Conservation (phyloP, 164 flowering plant genomes). For the Stephania yunnanensis region DNA sequence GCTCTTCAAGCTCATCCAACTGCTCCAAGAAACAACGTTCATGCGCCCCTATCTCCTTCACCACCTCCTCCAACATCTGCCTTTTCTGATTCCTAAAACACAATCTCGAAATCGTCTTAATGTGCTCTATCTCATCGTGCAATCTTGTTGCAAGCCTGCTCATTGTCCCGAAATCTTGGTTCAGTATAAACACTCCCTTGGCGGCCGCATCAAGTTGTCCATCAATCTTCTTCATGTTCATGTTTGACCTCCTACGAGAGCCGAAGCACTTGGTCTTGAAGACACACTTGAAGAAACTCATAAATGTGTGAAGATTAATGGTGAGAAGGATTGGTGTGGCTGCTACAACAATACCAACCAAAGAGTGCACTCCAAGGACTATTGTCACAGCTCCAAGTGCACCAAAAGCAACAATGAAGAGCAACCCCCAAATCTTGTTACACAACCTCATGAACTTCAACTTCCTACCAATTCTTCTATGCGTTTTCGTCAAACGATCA, state of each 20-base stretch:
- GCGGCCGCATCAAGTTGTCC: slow-evolving; percentile 66
- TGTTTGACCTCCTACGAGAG: no score
- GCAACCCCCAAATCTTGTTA: slow-evolving; percentile 31
- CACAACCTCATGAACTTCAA: slow-evolving; percentile 21
- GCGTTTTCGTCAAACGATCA: slow-evolving; percentile 23
- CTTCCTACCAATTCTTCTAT: slow-evolving; percentile 29
- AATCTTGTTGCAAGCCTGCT: slow-evolving; percentile 48
- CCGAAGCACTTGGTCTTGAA: no score
- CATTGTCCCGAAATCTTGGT: slow-evolving; percentile 68
- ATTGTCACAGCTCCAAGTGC: slow-evolving; percentile 33
- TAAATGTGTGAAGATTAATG: slow-evolving; percentile 11
- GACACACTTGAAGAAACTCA: slow-evolving; percentile 5
- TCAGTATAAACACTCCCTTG: slow-evolving; percentile 52
- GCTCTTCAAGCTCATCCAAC: slow-evolving; percentile 67
- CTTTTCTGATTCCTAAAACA: slow-evolving; percentile 42
- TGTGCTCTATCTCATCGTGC: slow-evolving; percentile 60
- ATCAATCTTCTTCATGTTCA: slow-evolving; percentile 12
- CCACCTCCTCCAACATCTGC: slow-evolving; percentile 50
- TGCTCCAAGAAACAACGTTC: slow-evolving; percentile 54
- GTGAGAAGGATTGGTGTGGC: slow-evolving; percentile 31
- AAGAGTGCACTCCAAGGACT: slow-evolving; percentile 42
- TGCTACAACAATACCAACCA: slow-evolving; percentile 49
- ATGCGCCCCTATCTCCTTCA: slow-evolving; percentile 45
- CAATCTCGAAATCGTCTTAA: slow-evolving; percentile 35
- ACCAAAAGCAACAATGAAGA: slow-evolving; percentile 31